phyloP scores from a whole-genome alignment of 2,329 filamentous ascomycete genomes.

The Neofusicoccum umdonicola region DNA sequence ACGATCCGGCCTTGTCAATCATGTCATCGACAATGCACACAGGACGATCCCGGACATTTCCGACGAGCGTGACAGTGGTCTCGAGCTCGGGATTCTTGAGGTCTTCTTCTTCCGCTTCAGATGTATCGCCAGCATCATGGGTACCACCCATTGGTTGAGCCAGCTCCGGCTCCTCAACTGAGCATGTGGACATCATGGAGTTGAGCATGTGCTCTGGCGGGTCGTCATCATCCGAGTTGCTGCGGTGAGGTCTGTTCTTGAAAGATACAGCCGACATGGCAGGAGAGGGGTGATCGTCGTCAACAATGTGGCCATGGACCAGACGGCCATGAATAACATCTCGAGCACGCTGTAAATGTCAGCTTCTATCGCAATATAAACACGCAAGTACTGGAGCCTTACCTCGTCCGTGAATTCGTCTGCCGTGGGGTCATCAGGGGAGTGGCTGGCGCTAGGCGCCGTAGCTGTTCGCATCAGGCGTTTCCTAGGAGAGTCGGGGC shows the following conservation, averaged over 20 bases:
- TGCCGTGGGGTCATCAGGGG: constrained; percentile 36
- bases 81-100: constrained; percentile 77
- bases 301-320: constrained; percentile 91
- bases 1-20: constrained; percentile 95
- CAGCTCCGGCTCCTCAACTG: constrained; percentile 43
- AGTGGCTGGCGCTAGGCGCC: constrained; percentile 18
- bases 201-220: constrained; percentile 80
- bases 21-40: constrained; percentile 98
- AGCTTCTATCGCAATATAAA: constrained; percentile 20
- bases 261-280: constrained; percentile 61
- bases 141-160: constrained; percentile 78
- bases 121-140: constrained; percentile 75
- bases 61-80: constrained; percentile 96
- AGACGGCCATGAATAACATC: constrained; percentile 91
- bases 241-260: constrained; percentile 44
- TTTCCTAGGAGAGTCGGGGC: constrained; percentile 20
- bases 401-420: constrained; percentile 69
- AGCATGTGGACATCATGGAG: constrained; percentile 74
- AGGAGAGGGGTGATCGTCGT: constrained; percentile 86
- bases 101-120: constrained; percentile 92
- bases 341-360: constrained; percentile 58
- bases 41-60: constrained; percentile 81
- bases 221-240: constrained; percentile 48
- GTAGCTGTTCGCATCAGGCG: constrained; percentile 17
- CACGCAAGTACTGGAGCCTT: background rate